Evolutionary conservation across 192 early-diverging fungal species (phyloP).

Genomic region (Linnemannia elongata): DNA sequence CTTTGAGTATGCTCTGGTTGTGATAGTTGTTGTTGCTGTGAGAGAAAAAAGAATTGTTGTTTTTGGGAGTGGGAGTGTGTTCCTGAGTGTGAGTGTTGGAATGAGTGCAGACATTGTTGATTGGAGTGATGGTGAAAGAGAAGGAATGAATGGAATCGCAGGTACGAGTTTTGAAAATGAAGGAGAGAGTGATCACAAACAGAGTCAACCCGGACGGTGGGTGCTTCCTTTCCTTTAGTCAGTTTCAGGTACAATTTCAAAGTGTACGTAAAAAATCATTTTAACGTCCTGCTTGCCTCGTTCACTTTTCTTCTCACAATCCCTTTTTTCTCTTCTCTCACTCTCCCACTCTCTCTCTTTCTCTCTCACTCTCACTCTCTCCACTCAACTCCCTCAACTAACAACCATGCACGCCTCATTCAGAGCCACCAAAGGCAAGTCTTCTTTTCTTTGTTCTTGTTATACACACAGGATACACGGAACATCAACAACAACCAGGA

Average conservation of each 20-base stretch:
- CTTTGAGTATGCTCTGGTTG: slow-evolving; percentile 10
- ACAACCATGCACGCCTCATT: slow-evolving; percentile 42
- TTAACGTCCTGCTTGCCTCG: no score
- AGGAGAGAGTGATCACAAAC: neutral
- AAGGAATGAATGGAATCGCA: neutral
- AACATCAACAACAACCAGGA: neutral
- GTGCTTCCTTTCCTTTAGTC: no score
- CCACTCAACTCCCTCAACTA: neutral
- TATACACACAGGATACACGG: no score
- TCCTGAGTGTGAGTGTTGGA: neutral
- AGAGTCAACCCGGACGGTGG: neutral
- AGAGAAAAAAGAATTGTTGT: neutral
- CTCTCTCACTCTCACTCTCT: no score
- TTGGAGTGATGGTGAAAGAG: neutral
- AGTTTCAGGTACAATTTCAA: neutral
- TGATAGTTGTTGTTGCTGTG: neutral
- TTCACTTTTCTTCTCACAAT: neutral
- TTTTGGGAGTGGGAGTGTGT: neutral
- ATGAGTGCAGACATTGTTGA: slow-evolving; percentile 8
- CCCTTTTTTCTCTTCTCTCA: neutral
- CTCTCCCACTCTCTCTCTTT: neutral
- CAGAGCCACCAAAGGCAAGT: slow-evolving; percentile 54
- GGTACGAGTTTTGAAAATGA: neutral
- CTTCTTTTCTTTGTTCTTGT: neutral
- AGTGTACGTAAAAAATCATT: neutral